Base-by-base conservation (phyloP, 495 filamentous ascomycete genomes). In the Penicillium waksmanii region DNA sequence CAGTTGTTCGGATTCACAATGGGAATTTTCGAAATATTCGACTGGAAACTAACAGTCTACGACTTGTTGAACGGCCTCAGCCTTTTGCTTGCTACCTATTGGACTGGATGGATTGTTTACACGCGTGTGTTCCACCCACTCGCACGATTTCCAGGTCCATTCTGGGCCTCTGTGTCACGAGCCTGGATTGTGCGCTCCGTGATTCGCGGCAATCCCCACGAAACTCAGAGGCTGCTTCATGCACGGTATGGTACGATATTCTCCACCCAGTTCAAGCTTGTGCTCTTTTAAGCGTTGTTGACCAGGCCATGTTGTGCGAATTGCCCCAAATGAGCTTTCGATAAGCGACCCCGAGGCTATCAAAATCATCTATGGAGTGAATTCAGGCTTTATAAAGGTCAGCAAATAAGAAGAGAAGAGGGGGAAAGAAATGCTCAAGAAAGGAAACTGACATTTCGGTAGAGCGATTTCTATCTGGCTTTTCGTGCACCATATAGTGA, bases 291-390 rank as follows among this genome's bases (percentile, higher is more conserved):
- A 27, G 31, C 51, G 10, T 58, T 34, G n/a, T 19, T 54, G 12
- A 40, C 23, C 9, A 67, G 61, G 65, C 11, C 61, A 58, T 18
- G 35, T 62, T 55, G 63, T 72, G n/a, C 63, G 71, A 23, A 69
- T 72, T 51, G 71, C 69, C 2, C 69, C 71, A 27, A 68, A 75
- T 61, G 65, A 72, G 46, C 55, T 73, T 38, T 57, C 65, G 0
- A 62, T 67, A 36, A 64, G 57, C 6, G 66, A 72, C 50, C 68
- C 68, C 0, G 53, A 58, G 17, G 66, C 68, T 5, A 56, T 73
- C 27, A 67, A 44, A 44, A n/a, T 44, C 7, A 17, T 19, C 19
- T 44, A 19, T 38, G 15, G 36, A 8, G 27, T 31, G 8, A 31
- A 31, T 31, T 31, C 27, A 9, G 27, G 27, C 27, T 31, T 31